Base-by-base conservation (phyloP, 768 basidiomycete genomes). In the Lanmaoa pseudosensibilis region DNA sequence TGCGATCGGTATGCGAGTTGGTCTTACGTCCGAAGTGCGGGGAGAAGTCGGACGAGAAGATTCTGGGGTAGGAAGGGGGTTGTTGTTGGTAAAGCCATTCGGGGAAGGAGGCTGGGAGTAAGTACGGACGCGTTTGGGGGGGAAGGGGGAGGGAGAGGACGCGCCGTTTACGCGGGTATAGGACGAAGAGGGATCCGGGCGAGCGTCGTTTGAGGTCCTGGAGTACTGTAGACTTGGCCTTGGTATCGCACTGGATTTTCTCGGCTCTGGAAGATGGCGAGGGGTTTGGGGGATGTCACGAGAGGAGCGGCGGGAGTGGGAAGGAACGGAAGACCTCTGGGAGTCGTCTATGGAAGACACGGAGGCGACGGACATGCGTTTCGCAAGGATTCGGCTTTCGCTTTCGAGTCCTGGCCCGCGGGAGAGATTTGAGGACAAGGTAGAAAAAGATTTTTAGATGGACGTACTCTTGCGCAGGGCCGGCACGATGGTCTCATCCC, bases 401-500 rank as follows among this genome's bases (percentile, higher is more conserved):
- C 76, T 80, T 73, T 93, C 85, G 19, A 94, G 82, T 54, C 92
- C 92, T 94, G 65, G 27, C 27, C 27, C n/a, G n/a, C n/a, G 39
- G 39, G 16, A 44, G 53, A 10, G 43, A 47, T 51, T n/a, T 21
- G 39, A 49, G 37, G 40, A 48, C 27, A 49, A 43, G 5, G 4
- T 11, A 9, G 13, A 19, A 15, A 16, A 27, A 37, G 33, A 27
- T n/a, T 5, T 25, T 39, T 21, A 21, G 25, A 54, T 16, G 52
- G 25, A 50, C 82, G 66, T 76, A 92, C 89, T 81, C 78, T 91
- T 89, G 63, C 90, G 81, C 37, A 92, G 77, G 39, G 87, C 80
- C 52, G 90, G 91, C 32, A 92, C 91, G 54, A 92, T 90, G 36
- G 83, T 83, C 67, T 90, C 89, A 70, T 91, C 90, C 89, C 90